Percentiles rank a stretch among this genome's conserved stretches.
Conservation (phyloP, 2,329 filamentous ascomycete genomes). For the Colletotrichum ledebouriae region DNA sequence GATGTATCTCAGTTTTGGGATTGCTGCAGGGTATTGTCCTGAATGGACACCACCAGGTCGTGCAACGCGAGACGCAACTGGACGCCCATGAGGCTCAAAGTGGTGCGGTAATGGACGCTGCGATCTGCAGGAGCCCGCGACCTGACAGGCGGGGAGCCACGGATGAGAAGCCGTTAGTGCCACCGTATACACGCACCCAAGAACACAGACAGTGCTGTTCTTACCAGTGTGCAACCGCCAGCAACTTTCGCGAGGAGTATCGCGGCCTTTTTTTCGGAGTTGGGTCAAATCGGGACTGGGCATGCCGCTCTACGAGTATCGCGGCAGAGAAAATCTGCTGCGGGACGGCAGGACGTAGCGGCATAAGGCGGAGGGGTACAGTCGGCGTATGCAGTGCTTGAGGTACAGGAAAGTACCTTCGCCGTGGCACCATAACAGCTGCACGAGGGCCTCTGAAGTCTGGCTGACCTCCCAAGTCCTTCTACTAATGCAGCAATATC, state of each 20-base stretch:
- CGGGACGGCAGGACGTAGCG: slow-evolving; percentile 12
- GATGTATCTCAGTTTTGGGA: slow-evolving; percentile 15
- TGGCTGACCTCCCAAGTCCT: slow-evolving; percentile 32
- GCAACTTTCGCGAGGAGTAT: not conserved
- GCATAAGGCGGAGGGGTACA: slow-evolving; percentile 6
- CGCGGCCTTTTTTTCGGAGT: not conserved
- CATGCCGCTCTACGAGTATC: not conserved
- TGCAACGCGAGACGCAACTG: slow-evolving; percentile 31
- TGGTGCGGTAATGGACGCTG: slow-evolving; percentile 19
- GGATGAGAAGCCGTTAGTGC: slow-evolving; percentile 30
- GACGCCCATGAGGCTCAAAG: slow-evolving; percentile 39
- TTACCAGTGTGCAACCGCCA: not conserved
- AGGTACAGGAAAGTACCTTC: slow-evolving; percentile 31
- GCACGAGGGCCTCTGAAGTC: slow-evolving; percentile 29
- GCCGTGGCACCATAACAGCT: slow-evolving; percentile 31
- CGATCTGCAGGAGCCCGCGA: slow-evolving; percentile 35
- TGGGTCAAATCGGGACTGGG: too few species aligned
- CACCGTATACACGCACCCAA: not conserved
- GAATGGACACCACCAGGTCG: slow-evolving; percentile 19
- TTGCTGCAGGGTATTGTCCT: slow-evolving; percentile 27
- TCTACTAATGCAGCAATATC: slow-evolving; percentile 37
- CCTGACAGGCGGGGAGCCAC: slow-evolving; percentile 37
- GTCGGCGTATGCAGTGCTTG: slow-evolving; percentile 20
- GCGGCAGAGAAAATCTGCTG: not conserved
- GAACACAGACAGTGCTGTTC: not conserved